Base-by-base conservation (phyloP, 176 grass and related monocot species). In the Dactylis glomerata region DNA sequence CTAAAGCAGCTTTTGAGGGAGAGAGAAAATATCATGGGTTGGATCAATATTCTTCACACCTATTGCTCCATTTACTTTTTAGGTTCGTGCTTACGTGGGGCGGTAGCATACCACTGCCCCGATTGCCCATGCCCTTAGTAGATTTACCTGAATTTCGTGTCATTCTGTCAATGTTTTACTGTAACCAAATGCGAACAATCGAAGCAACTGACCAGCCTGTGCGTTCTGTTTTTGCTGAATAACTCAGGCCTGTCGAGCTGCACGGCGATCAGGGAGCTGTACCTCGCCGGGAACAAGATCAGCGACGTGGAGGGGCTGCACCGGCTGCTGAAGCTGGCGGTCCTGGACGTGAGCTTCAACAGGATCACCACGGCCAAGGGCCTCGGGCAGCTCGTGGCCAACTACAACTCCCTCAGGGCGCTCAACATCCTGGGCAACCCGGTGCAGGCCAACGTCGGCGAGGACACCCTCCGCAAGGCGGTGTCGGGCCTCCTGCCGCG, bases 201-300 rank as follows among this genome's bases (percentile, higher is more conserved):
- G 10, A 66, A 59, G 37, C 38, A 74, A 33, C 70, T 65, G 19
- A 45, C 10, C 23, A 16, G 5, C n/a, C 44, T 49, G 46, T 52
- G 5, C 63, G 8, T 13, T 47, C 44, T 5, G 42, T 65, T 41
- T 41, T 42, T 14, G 8, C 38, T 80, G 58, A 5, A 6, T 13
- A 49, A 9, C 32, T 5, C 80, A 99, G 97, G 93, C 10, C 63
- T 96, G 33, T 94, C 93, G 34, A 91, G 75, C 71, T 94, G 93
- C 79, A 96, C 84, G 33, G 86, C 90, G 73, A 88, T 99, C 74
- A 91, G 90, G 84, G 97, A 99, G 85, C 81, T 99, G 8, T 99
- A 92, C 86, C 92, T 99, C 16, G 89, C 90, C 51, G 97, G 97
- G 37, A 99, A 99, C 83, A 96, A 96, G 92, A 92, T 99, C 68